Base-by-base conservation (phyloP, 2,329 filamentous ascomycete species). In the Periglandula ipomoeae region DNA sequence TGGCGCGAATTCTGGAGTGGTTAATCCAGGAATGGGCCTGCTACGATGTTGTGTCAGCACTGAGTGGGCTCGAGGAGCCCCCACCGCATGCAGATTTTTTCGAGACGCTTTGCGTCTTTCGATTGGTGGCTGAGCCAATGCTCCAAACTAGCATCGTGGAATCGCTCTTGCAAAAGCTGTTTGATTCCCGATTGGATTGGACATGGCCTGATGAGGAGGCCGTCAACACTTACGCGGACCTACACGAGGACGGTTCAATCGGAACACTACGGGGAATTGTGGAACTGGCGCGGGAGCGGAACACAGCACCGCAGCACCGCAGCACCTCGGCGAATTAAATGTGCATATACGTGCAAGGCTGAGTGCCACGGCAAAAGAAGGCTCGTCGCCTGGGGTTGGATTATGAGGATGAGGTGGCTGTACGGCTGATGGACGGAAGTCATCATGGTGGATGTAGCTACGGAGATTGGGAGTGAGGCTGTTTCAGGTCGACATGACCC, bases 1-100 rank as follows among this genome's bases (percentile, higher is more conserved):
- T 88, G 60, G 70, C 75, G 5, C 67, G 66, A 4, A 64, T 83
- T 5, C 64, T 84, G 13, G 62, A 66, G 26, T 89, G 82, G 82
- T 75, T 84, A 54, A 63, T 76, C 1, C 55, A 63, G 22, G 64
- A 80, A 54, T 73, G 73, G 64, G 59, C 61, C 5, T 61, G 60
- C 20, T 48, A 58, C 23, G 58, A 60, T 9, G 50, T 65, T 30
- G 56, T 65, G 5, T 64, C 67, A 15, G 66, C 68, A 46, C 60
- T 71, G 50, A 53, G 57, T 24, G 57, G 65, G 43, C 48, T 62
- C 43, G 56, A 69, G 19, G 63, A 70, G 47, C 50, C 60, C n/a
- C 61, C 65, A 26, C 43, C 53, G 5, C 58, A 61, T 38, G 55
- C 62, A 20, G 61, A 67, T 50, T 66, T 70, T 53, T 55, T 57